These are phyloP conservation scores for Lasiodiplodia sp. DNA, from an alignment of 2,329 filamentous ascomycete genomes.

Conservation along the genomic window DNA sequence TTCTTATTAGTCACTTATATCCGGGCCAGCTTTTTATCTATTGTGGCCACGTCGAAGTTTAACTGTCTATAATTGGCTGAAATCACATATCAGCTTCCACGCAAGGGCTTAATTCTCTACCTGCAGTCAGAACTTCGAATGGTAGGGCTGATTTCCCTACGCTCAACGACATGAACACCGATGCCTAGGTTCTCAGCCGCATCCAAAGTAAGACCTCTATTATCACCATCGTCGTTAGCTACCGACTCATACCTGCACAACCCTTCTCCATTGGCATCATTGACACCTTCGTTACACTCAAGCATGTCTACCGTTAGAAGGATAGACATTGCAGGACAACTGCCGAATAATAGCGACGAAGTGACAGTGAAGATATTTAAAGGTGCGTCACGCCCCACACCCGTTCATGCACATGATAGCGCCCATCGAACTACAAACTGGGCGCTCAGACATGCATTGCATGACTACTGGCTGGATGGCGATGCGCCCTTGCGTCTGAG, in stretches of 20 bases:
- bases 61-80: too few species aligned
- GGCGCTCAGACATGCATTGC: conserved; percentile 2
- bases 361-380: conserved; percentile 12
- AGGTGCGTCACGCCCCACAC: not conserved
- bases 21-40: too few species aligned
- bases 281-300: conserved; percentile 16
- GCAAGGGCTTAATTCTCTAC: too few species aligned
- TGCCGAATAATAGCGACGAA: not conserved
- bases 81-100: too few species aligned
- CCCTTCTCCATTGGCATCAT: not conserved
- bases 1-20: too few species aligned
- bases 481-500: too few species aligned
- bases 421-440: not conserved
- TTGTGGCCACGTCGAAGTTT: too few species aligned
- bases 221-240: not conserved
- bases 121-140: too few species aligned
- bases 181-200: not conserved
- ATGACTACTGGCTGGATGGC: not conserved
- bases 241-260: not conserved
- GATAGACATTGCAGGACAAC: not conserved
- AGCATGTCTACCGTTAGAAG: conserved; percentile 6
- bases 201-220: not conserved
- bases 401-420: conserved; percentile 16
- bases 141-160: too few species aligned
- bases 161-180: conserved; percentile 3